A percentile compares a stretch with the other conserved stretches of the same genome.
phyloP scores from a whole-genome alignment of 257 asterid genomes.

The Ophiorrhiza pumila region DNA sequence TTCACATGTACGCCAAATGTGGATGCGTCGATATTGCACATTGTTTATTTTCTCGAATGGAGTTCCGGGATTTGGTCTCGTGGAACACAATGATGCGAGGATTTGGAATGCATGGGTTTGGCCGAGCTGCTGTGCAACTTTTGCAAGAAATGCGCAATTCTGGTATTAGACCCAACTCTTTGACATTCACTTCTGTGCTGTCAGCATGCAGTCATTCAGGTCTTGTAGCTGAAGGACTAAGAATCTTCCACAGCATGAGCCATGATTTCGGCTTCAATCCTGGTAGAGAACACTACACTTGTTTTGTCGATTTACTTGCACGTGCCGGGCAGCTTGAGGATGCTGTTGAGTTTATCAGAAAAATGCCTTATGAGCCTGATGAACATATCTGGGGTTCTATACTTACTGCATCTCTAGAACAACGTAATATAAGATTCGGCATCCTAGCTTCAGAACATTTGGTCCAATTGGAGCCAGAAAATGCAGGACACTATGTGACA shows the following conservation, averaged over 20 bases:
- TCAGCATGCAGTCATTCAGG: constrained; percentile 51
- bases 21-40: constrained; percentile 32
- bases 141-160: constrained; percentile 31
- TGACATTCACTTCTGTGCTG: constrained; percentile 37
- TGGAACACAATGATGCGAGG: constrained; percentile 53
- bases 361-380: constrained; percentile 29
- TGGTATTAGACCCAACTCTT: constrained; percentile 29
- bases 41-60: constrained; percentile 29
- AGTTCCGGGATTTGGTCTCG: constrained; percentile 33
- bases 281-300: constrained; percentile 33
- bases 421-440: constrained; percentile 23
- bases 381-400: constrained; percentile 41
- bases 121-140: constrained; percentile 31
- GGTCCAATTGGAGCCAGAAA: constrained; percentile 37
- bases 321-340: constrained; percentile 46
- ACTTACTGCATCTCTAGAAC: constrained; percentile 29
- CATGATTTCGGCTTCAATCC: constrained; percentile 26
- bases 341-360: constrained; percentile 27
- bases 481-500: constrained; percentile 46
- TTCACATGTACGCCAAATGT: constrained; percentile 40
- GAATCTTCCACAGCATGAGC: constrained; percentile 28
- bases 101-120: constrained; percentile 40
- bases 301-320: constrained; percentile 41
- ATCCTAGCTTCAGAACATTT: constrained; percentile 37
- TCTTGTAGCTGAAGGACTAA: constrained; percentile 33